Evolutionary conservation across 495 filamentous ascomycete genomes (phyloP).

Genomic region (Podospora appendiculata): DNA sequence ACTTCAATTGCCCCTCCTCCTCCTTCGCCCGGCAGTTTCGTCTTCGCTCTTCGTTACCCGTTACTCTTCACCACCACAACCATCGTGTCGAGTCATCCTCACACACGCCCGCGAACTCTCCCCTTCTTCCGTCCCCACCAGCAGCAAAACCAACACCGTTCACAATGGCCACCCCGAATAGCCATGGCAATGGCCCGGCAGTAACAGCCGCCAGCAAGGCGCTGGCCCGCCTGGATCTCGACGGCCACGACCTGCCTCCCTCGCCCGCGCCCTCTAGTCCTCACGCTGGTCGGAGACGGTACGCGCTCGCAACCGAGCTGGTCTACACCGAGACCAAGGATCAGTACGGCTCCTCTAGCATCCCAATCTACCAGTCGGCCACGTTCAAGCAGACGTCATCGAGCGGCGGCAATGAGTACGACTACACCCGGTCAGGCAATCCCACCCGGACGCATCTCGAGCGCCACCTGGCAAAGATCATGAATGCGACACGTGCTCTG

Average conservation of each 20-base stretch:
- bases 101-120: no score
- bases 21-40: neutral
- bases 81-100: neutral
- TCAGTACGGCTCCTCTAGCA: slow-evolving; percentile 90
- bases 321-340: slow-evolving; percentile 93
- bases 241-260: slow-evolving; percentile 85
- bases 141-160: neutral
- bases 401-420: slow-evolving; percentile 77
- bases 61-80: neutral
- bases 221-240: slow-evolving; percentile 67
- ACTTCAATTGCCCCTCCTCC: neutral
- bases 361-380: slow-evolving; percentile 96
- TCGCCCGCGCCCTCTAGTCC: slow-evolving; percentile 93
- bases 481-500: slow-evolving; percentile 84
- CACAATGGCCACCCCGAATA: slow-evolving; percentile 28
- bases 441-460: slow-evolving; percentile 94
- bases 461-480: slow-evolving; percentile 96
- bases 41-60: neutral
- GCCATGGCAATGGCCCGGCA: slow-evolving; percentile 9
- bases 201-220: slow-evolving; percentile 51
- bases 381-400: slow-evolving; percentile 92
- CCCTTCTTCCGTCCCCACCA: neutral
- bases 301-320: slow-evolving; percentile 89
- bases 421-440: slow-evolving; percentile 96
- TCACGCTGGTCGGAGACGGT: slow-evolving; percentile 65